Evolutionary conservation across 2,329 filamentous ascomycete species (phyloP).

Genomic region (Microcyclosporella mali): DNA sequence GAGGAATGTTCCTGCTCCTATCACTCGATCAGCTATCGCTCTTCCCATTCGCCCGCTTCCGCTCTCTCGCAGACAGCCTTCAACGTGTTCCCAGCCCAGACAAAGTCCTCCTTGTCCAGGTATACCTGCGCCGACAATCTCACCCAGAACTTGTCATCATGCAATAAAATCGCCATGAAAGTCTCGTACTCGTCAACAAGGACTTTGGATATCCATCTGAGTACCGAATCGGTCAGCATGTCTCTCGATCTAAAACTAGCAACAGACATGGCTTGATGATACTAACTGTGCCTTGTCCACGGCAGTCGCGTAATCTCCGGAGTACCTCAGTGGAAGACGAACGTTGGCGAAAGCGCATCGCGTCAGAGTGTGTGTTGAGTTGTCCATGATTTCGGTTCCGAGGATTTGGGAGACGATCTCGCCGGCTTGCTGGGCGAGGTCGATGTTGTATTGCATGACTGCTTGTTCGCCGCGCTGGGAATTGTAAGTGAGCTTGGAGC

Average conservation of each 20-base stretch:
- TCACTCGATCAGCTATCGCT: not conserved
- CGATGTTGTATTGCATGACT: constrained; percentile 58
- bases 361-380: constrained; percentile 54
- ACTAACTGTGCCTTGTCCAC: constrained; percentile 34
- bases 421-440: constrained; percentile 60
- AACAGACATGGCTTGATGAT: not conserved
- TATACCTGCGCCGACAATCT: constrained; percentile 78
- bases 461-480: constrained; percentile 59
- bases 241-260: not conserved
- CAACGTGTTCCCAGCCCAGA: constrained; percentile 58
- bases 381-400: constrained; percentile 67
- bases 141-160: constrained; percentile 60
- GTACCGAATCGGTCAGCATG: not conserved
- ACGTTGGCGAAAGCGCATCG: constrained; percentile 69
- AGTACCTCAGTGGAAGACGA: constrained; percentile 56
- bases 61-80: constrained; percentile 51
- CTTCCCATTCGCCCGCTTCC: constrained; percentile 41
- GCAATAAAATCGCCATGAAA: constrained; percentile 60
- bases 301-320: constrained; percentile 25
- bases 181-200: constrained; percentile 59
- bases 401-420: constrained; percentile 55
- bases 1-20: no score
- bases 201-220: constrained; percentile 34
- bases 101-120: constrained; percentile 72
- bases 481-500: constrained; percentile 36